Percentiles rank a stretch among this genome's conserved stretches.
These are phyloP conservation scores for Rubroshorea leprosula DNA, from an alignment of 345 rosid species.

Conservation along the genomic window DNA sequence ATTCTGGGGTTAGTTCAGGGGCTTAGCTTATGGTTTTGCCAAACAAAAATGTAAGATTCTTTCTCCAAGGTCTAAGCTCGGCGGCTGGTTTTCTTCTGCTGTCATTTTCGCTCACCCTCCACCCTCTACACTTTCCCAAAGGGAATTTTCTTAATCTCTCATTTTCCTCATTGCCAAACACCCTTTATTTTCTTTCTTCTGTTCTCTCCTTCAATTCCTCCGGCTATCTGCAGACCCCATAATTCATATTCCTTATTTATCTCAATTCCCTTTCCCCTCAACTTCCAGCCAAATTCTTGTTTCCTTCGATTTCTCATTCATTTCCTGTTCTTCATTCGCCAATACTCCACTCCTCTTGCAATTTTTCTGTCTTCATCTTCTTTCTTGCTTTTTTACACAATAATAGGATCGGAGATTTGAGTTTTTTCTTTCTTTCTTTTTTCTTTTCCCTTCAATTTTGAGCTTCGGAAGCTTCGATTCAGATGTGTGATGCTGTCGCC, in stretches of 20 bases:
- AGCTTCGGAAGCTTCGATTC: background rate
- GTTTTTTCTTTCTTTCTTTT: background rate
- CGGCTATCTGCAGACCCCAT: background rate
- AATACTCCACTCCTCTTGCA: background rate
- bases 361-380: no score
- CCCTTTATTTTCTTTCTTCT: no score
- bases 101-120: slow-evolving; percentile 15
- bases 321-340: no score
- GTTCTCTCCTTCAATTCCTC: no score
- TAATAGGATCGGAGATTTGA: no score
- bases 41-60: slow-evolving; percentile 2
- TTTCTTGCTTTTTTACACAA: no score
- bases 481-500: background rate
- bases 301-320: background rate
- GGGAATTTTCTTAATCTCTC: background rate
- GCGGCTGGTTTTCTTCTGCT: background rate
- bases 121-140: background rate
- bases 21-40: no score
- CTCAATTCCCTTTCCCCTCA: background rate
- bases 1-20: no score
- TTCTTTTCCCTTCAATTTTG: background rate
- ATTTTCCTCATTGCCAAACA: background rate
- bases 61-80: slow-evolving; percentile 1
- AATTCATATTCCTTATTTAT: no score
- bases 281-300: background rate